Evolutionary conservation across 139 green algal genomes (phyloP).

Genomic region (Coelastrella sp.): DNA sequence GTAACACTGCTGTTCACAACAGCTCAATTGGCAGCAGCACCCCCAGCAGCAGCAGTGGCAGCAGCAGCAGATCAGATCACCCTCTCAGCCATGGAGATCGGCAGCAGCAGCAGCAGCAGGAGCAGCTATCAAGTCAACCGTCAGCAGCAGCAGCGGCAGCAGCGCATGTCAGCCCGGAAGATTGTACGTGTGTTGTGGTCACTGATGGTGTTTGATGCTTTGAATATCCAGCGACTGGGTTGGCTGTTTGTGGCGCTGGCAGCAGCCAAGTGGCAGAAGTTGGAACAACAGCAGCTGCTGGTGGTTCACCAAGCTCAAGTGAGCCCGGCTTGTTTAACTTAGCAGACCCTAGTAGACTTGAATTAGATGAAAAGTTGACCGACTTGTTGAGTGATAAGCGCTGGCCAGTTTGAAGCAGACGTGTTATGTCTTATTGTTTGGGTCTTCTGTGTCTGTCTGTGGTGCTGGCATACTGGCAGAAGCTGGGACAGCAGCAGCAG

Average conservation of each 20-base stretch:
- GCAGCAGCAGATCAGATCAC: neutral
- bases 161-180: neutral
- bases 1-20: slow-evolving; percentile 7
- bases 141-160: slow-evolving; percentile 12
- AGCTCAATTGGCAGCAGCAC: slow-evolving; percentile 33
- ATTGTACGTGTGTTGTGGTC: slow-evolving; percentile 8
- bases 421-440: no score
- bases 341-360: neutral
- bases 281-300: slow-evolving; percentile 52
- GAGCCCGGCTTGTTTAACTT: neutral
- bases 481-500: no score
- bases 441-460: no score
- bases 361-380: neutral
- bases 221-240: slow-evolving; percentile 60
- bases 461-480: no score
- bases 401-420: no score
- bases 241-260: slow-evolving; percentile 67
- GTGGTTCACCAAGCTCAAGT: slow-evolving; percentile 27
- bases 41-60: neutral
- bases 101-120: no score
- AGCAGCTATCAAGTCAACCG: neutral
- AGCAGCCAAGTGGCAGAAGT: slow-evolving; percentile 53
- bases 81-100: neutral
- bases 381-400: neutral
- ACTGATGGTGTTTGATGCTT: neutral